Conservation (phyloP, 2,329 filamentous ascomycete genomes). For the Pleurostoma richardsiae region DNA sequence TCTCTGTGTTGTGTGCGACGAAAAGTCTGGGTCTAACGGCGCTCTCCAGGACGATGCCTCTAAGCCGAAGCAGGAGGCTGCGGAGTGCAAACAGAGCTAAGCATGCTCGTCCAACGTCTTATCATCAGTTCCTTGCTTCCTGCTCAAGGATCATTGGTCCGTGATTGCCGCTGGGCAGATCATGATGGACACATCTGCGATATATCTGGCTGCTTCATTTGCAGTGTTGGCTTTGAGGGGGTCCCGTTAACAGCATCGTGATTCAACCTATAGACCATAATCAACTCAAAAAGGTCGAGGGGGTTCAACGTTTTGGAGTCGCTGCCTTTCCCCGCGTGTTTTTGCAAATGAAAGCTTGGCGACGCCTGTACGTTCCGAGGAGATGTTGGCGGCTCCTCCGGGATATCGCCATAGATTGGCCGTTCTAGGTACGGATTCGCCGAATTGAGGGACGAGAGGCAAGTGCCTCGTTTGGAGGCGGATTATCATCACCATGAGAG, state of each 20-base stretch:
- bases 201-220: constrained; percentile 4
- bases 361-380: neutral
- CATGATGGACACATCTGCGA: constrained; percentile 1
- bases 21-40: constrained; percentile 15
- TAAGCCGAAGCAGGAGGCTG: constrained; percentile 90
- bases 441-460: neutral
- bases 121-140: constrained; percentile 4
- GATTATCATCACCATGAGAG: too few relatives aligned
- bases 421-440: neutral
- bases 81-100: constrained; percentile 95
- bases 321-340: neutral
- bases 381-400: neutral
- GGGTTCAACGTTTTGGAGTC: constrained; percentile 3
- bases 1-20: constrained; percentile 2
- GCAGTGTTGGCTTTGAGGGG: constrained; percentile 4
- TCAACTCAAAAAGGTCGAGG: constrained; percentile 8
- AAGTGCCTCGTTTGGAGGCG: neutral
- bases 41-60: constrained; percentile 68
- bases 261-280: constrained; percentile 13
- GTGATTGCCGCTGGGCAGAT: neutral
- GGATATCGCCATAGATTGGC: neutral
- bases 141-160: constrained; percentile 1
- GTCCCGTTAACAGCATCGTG: constrained; percentile 6
- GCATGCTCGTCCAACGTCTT: constrained; percentile 6
- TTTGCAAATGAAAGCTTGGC: neutral